phyloP scores from a whole-genome alignment of 331 rosid species.

The Pyracantha coccinea region DNA sequence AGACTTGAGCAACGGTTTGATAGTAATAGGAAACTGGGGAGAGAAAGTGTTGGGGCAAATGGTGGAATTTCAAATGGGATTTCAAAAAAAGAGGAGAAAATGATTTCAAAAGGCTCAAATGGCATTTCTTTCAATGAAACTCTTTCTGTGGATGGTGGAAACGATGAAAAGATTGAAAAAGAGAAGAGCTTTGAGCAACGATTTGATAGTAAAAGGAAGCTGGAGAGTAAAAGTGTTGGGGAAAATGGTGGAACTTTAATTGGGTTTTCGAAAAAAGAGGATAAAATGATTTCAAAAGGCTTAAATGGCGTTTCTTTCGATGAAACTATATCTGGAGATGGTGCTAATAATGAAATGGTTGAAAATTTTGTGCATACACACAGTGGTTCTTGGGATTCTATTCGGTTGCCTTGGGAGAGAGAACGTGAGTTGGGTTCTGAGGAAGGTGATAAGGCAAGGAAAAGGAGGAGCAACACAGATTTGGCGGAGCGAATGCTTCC shows the following conservation, averaged over 20 bases:
- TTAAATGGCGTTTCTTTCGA: background rate
- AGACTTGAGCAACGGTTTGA: background rate
- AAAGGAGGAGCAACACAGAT: slow-evolving; percentile 41
- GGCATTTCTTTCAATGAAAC: slow-evolving; percentile 1
- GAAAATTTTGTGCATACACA: background rate
- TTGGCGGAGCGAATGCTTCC: slow-evolving; percentile 62
- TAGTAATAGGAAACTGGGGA: background rate
- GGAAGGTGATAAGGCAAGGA: slow-evolving; percentile 23
- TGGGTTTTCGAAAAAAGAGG: slow-evolving; percentile 10
- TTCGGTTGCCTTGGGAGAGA: slow-evolving; percentile 20
- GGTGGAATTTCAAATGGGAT: slow-evolving; percentile 12
- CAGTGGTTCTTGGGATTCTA: slow-evolving; percentile 5
- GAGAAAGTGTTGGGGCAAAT: background rate
- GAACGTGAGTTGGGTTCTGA: slow-evolving; percentile 14
- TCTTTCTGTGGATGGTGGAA: background rate
- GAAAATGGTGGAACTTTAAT: slow-evolving; percentile 10
- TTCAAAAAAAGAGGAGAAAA: slow-evolving; percentile 11
- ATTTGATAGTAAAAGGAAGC: background rate
- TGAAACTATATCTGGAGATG: background rate
- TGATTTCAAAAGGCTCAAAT: slow-evolving; percentile 6
- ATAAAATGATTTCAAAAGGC: slow-evolving; percentile 7
- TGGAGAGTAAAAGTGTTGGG: background rate
- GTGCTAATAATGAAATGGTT: background rate
- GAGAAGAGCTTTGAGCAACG: background rate
- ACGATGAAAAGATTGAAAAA: background rate